Base-by-base conservation (phyloP, 768 basidiomycete species). In the Lepiota subincarnata region DNA sequence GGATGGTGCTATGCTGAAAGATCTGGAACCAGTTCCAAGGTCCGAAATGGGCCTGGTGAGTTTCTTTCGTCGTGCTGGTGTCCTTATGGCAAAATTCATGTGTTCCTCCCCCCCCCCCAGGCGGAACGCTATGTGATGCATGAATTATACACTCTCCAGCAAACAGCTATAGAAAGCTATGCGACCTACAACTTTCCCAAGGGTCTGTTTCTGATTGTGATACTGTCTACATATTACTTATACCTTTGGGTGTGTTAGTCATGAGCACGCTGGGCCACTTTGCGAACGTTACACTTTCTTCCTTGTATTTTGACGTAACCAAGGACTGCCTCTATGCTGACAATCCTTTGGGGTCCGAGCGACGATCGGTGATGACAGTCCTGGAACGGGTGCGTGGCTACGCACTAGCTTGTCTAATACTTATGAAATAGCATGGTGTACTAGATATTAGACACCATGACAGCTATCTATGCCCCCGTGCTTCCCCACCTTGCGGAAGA, bases 401-500 rank as follows among this genome's bases (percentile, higher is more conserved):
- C 35, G 13, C 14, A 45, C 11, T 34, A 0, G 24, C 36, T 5
- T 48, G 11, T 40, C 26, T 19, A 13, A 22, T 24, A 22, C 14
- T n/a, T 10, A 28, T 37, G 14, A 16, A 31, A 37, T 38, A 48
- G 49, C 18, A n/a, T 36, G 35, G 12, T 14, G 42, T 19, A 34
- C n/a, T 53, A 94, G 89, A 74, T 85, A 36, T 67, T 95, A 46
- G 70, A 73, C 24, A 84, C 82, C 1, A 79, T 92, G 70, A 82
- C 82, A 1, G 77, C 76, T 2, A 76, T 92, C 2, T 72, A 94
- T 42, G 89, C 92, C 0, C 96, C 96, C 0, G 83, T 98, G 22
- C 73, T 92, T 1, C 96, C 96, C 7, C 89, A 96, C 63, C 79
- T 97, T 4, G 89, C 92, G 0, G 94, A 97, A 68, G 96, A 98